Base-by-base conservation (phyloP, 225 moss, liverwort and hornwort species). In the Rhytidiadelphus loreus region DNA sequence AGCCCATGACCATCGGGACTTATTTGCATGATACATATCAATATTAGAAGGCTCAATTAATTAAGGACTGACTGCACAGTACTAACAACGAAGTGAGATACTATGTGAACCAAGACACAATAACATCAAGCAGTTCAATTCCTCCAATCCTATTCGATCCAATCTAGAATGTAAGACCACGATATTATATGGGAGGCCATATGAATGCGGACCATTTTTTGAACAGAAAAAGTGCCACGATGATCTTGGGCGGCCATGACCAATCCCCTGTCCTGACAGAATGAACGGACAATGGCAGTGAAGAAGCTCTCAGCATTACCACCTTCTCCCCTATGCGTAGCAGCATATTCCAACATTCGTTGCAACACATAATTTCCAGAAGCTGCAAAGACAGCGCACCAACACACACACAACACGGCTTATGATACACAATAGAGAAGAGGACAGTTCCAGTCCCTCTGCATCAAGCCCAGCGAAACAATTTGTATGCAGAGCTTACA, bases 341-440 rank as follows among this genome's bases (percentile, higher is more conserved):
- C 89, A 90, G 93, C 93, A 90, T 93, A 93, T 84, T 93, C 93
- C 86, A 93, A 88, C 93, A 93, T 93, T 91, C 93, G 89, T 87
- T 93, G 93, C 90, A 93, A 86, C 23, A 93, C 93, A 76, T 93
- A 93, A 91, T 93, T 93, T 91, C 93, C 93, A 91, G 91, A 91
- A 79, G 93, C 93, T 93, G 93, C 91, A 87, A 86, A 82, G n/a
- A 86, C n/a, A 87, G 26, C 70, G n/a, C 80, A 82, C 57, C 66
- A 81, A 87, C 76, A 77, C 44, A 65, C 64, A 74, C 73, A 32
- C 52, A 72, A 72, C 58, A 80, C 50, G 50, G 50, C 39, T 64
- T 70, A 73, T 73, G 61, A 87, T 61, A 71, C 50, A 81, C 59
- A 52, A 37, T 60, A 87, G 81, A 81, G 39, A 48, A 90, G 55